Evolutionary conservation across 2,329 filamentous ascomycete genomes (phyloP).

Genomic region (Fusarium sp.): DNA sequence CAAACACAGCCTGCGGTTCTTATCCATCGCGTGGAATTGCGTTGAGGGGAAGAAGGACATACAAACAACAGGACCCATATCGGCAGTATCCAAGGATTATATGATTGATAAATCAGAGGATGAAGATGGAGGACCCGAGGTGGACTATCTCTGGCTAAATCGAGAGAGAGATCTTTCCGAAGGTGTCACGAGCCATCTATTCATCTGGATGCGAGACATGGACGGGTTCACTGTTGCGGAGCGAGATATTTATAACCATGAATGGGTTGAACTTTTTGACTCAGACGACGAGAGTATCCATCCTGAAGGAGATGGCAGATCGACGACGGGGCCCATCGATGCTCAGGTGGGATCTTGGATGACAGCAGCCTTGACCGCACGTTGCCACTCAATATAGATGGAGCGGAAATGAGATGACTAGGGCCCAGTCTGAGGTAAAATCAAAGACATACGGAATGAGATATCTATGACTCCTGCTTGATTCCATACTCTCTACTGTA

Average conservation of each 20-base stretch:
- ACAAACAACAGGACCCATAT: not conserved
- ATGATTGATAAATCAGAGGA: not conserved
- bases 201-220: slow-evolving; percentile 20
- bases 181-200: slow-evolving; percentile 10
- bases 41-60: not conserved
- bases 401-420: not conserved
- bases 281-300: slow-evolving; percentile 14
- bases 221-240: slow-evolving; percentile 17
- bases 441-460: too few species aligned
- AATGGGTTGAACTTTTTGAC: slow-evolving; percentile 17
- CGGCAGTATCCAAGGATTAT: not conserved
- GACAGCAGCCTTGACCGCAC: not conserved
- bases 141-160: slow-evolving; percentile 9
- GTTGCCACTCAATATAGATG: slow-evolving; percentile 5
- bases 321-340: not conserved
- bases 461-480: too few species aligned
- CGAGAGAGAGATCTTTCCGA: slow-evolving; percentile 22
- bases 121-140: not conserved
- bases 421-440: too few species aligned
- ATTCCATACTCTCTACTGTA: too few species aligned
- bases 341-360: slow-evolving; percentile 5
- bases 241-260: slow-evolving; percentile 19
- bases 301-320: slow-evolving; percentile 4
- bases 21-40: slow-evolving; percentile 1
- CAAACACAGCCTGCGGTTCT: not conserved